A percentile compares a stretch with the other conserved stretches of the same genome.
phyloP scores from a whole-genome alignment of 2,329 filamentous ascomycete genomes.

The Zymoseptoria pseudotritici region DNA sequence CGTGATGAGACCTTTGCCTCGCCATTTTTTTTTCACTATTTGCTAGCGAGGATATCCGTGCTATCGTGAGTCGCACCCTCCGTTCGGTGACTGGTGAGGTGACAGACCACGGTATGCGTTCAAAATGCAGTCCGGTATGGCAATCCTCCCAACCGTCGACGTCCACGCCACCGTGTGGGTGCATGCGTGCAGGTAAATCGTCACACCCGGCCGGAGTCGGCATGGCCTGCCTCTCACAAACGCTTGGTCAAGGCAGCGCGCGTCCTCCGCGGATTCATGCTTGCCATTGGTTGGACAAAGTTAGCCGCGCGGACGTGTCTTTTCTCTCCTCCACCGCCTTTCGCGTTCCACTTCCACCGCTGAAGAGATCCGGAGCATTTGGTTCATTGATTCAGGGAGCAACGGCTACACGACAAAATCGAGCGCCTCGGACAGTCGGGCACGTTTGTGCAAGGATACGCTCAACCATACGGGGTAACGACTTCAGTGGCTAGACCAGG shows the following conservation, averaged over 20 bases:
- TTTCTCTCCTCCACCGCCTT: not conserved
- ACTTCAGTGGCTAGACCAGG: not conserved
- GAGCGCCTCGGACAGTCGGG: not conserved
- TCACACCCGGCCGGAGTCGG: no score
- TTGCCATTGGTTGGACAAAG: not conserved
- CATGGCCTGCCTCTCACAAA: not conserved
- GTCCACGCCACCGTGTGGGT: not conserved
- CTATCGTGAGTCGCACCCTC: not conserved
- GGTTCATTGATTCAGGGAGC: not conserved
- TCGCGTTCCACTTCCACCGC: not conserved
- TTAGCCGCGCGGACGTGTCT: not conserved
- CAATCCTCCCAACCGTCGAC: not conserved
- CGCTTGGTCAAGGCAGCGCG: not conserved
- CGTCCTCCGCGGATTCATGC: not conserved
- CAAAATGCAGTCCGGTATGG: not conserved
- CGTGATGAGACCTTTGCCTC: not conserved
- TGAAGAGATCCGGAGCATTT: not conserved
- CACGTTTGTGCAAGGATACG: not conserved
- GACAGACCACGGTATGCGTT: not conserved
- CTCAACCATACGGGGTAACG: not conserved
- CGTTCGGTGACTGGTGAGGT: not conserved
- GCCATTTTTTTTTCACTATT: not conserved
- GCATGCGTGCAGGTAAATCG: not conserved
- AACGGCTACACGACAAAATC: not conserved
- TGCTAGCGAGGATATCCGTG: not conserved